Percentiles rank a stretch among this genome's conserved stretches.
phyloP scores from a whole-genome alignment of 306 rosid species.

The Lathyrus oleraceus region DNA sequence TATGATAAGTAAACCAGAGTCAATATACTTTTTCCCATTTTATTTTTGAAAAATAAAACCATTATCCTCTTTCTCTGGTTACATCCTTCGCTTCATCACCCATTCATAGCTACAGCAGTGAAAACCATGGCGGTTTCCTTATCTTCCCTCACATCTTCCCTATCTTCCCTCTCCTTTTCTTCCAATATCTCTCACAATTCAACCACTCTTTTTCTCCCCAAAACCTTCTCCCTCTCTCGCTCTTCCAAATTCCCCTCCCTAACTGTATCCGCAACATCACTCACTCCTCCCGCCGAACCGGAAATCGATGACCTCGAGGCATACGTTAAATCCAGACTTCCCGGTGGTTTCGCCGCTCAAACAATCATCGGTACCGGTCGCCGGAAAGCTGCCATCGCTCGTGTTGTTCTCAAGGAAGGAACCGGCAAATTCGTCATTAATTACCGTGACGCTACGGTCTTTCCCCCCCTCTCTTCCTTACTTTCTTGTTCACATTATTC shows the following conservation, averaged over 20 bases:
- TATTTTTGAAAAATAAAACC: not conserved
- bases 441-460: conserved; percentile 90
- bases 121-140: conserved; percentile 59
- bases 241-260: conserved; percentile 38
- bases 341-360: conserved; percentile 95
- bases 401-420: conserved; percentile 93
- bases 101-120: not conserved
- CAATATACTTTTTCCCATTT: not conserved
- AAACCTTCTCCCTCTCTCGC: conserved; percentile 41
- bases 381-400: conserved; percentile 76
- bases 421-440: conserved; percentile 83
- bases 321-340: conserved; percentile 82
- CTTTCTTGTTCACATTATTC: not conserved
- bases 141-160: conserved; percentile 54
- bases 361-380: conserved; percentile 85
- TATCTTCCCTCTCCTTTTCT: conserved; percentile 86
- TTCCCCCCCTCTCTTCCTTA: not conserved
- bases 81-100: not conserved
- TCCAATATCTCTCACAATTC: conserved; percentile 63
- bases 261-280: conserved; percentile 54
- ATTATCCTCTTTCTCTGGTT: conserved; percentile 36
- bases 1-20: too few species aligned
- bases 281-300: conserved; percentile 46
- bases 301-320: conserved; percentile 66
- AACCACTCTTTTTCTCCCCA: conserved; percentile 36